Evolutionary conservation across 345 rosid genomes (phyloP), one percentile per base, ranked within the genome.

Genomic region (Microcos paniculata): DNA sequence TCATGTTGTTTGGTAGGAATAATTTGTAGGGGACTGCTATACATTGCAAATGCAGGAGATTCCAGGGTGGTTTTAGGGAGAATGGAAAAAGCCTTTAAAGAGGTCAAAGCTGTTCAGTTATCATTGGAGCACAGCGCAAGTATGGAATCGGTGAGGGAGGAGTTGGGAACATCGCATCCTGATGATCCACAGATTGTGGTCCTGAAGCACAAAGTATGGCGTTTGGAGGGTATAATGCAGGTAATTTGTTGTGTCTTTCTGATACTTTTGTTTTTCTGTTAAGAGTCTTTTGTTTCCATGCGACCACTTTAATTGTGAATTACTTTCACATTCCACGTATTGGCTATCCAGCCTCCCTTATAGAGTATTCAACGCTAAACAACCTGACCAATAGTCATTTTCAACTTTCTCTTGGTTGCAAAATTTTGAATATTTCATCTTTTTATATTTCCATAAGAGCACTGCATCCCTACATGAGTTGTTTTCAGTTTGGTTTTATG

Each of bases 161-260:
- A 96, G 82, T 62, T 96, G 84, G 92, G 74, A 43, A 76, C 84
- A 51, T 81, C 91, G 88, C 98, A 96, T 85, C 99, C 99, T n/a
- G 72, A 96, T 82, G 98, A 96, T 85, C 96, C 99, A 38, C 90
- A 86, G 63, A 91, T 96, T 4, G 99, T 96, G 57, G 91, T 94
- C n/a, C 82, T 92, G 74, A 94, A 88, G 80, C 94, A 94, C 83
- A 91, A 90, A 55, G 98, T 94, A 76, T 96, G 99, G 99, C 98
- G 98, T 9, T 97, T 96, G 35, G 94, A 92, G 88, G 99, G 99
- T 73, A 79, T 96, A 52, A 94, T 96, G 81, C 99, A 96, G 95
- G 97, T 90, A 77, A 83, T 2, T 24, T 71, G 52, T 43, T 19
- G 56, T 45, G 31, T 40, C 51, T 48, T 77, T 67, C 49, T 46